Evolutionary conservation across 1,139 yeast species (phyloP), one percentile per base, ranked within the genome.

Genomic region (Sugiyamaella sp.): DNA sequence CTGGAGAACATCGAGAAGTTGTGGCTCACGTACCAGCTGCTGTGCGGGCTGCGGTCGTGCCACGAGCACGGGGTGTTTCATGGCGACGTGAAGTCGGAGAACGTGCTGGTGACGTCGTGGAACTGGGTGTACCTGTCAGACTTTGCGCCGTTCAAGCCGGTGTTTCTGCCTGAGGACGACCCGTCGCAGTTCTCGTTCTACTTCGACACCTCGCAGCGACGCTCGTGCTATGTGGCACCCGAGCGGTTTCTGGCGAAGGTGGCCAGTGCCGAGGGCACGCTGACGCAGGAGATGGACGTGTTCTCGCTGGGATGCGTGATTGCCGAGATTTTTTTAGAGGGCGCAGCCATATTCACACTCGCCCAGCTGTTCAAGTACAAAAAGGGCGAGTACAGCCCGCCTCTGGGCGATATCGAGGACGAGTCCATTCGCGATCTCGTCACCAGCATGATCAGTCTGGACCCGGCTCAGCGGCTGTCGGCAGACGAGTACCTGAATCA

Each of bases 141-240:
- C 70, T 91, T 93, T 72, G 86, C 97, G 2, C 77, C 83, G 1
- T 81, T 81, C 67, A 95, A 95, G 68, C 99, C 99, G 0, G 84
- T 83, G 0, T 85, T 78, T 63, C 72, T 95, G 25, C 98, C 98
- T 0, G 97, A 89, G 61, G 95, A 90, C 63, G 93, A 95, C 65
- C 98, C 98, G 0, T 88, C 93, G n/a, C 93, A 87, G 61, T 93
- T 87, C 64, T 84, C 95, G 0, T 93, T 91, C 66, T 95, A 85
- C 68, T 95, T 90, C 67, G 98, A 93, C 71, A 87, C 93, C 2
- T 87, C 96, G 1, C 89, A 82, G 65, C 75, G 98, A 60, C 77
- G 97, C 63, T 81, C 84, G 2, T 93, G 99, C 70, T 93, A 91
- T 68, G 71, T 95, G 49, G 98, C 99, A 0, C 99, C 99, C 0